Base-by-base conservation (phyloP, 176 grass and related monocot genomes). In the Poa annua region DNA sequence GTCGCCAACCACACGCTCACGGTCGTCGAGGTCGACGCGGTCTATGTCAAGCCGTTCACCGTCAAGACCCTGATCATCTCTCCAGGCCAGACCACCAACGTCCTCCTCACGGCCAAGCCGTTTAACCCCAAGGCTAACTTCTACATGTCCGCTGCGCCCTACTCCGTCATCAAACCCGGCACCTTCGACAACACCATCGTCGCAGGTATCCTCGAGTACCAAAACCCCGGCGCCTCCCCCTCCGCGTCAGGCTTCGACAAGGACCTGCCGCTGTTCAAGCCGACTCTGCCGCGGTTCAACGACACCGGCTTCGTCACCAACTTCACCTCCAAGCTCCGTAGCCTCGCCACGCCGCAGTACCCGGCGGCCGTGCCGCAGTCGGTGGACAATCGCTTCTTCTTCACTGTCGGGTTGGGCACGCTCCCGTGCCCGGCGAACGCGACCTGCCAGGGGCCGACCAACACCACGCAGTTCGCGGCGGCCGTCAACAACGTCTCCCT, bases 1-100 rank as follows among this genome's bases (percentile, higher is more conserved):
- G 33, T 93, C 42, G 84, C 87, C 33, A 70, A 87, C 55, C 91
- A 93, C 88, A 65, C 64, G 4, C 74, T 93, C 20, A 93, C 85
- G 1, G 75, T 88, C 17, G 87, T 93, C 39, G 91, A 77, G 48
- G 81, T 73, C 16, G 88, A 93, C 26, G 91, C 69, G 10, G 71
- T 69, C 12, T 90, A 90, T 33, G 81, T 74, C 33, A 93, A 90
- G 10, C 78, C 83, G 0, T 81, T 77, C 77, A 62, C 83, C 4
- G 52, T 56, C 15, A 71, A 81, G 25, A 42, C 80, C 32, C 16
- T 85, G 61, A 60, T 77, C 50, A 60, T 89, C 39, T 72, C 80
- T 3, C 78, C 88, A 0, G 88, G 88, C 77, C 77, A 85, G 71
- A 89, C 83, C 32, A 16, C 80, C 4, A 74, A 85, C 78, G 62